These are phyloP conservation scores for Exophiala alcalophila DNA, from an alignment of 2,329 filamentous ascomycete genomes.

Conservation along the genomic window DNA sequence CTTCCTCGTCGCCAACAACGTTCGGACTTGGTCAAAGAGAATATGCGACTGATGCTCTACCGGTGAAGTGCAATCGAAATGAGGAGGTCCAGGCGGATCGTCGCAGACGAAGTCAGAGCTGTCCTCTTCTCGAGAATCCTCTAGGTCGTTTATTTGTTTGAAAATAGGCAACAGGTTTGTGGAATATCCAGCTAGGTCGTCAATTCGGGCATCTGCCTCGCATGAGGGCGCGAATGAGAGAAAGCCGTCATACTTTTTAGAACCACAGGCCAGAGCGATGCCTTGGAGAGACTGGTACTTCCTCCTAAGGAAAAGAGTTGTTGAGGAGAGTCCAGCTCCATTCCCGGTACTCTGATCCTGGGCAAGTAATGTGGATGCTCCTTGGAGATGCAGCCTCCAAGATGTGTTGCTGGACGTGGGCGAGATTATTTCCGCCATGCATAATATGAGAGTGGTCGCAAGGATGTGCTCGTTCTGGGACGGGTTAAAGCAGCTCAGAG, in stretches of 20 bases:
- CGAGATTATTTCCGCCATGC: constrained; percentile 14
- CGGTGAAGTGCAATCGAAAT: constrained; percentile 11
- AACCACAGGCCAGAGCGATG: constrained; percentile 12
- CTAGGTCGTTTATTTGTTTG: constrained; percentile 9
- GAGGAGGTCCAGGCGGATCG: constrained; percentile 7
- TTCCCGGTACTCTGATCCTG: background rate
- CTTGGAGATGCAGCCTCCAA: constrained; percentile 12
- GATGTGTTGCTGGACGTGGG: constrained; percentile 1
- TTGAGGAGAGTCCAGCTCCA: background rate
- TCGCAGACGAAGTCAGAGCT: background rate
- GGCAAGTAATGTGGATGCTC: constrained; percentile 4
- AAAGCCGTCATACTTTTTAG: constrained; percentile 4
- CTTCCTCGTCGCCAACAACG: constrained; percentile 3
- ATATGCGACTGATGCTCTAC: constrained; percentile 13
- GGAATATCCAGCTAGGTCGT: constrained; percentile 15
- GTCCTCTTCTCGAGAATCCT: background rate
- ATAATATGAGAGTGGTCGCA: constrained; percentile 13
- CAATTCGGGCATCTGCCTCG: constrained; percentile 3
- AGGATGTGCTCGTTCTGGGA: constrained; percentile 12
- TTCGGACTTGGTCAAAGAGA: constrained; percentile 9
- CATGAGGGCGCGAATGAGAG: background rate
- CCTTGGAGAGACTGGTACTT: constrained; percentile 15
- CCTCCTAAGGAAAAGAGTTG: constrained; percentile 4
- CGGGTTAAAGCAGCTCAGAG: constrained; percentile 5
- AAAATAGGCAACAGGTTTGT: constrained; percentile 12